Percentiles rank a stretch among this genome's conserved stretches.
phyloP scores from a whole-genome alignment of 2,329 filamentous ascomycete species.

The Alternaria consortialis region DNA sequence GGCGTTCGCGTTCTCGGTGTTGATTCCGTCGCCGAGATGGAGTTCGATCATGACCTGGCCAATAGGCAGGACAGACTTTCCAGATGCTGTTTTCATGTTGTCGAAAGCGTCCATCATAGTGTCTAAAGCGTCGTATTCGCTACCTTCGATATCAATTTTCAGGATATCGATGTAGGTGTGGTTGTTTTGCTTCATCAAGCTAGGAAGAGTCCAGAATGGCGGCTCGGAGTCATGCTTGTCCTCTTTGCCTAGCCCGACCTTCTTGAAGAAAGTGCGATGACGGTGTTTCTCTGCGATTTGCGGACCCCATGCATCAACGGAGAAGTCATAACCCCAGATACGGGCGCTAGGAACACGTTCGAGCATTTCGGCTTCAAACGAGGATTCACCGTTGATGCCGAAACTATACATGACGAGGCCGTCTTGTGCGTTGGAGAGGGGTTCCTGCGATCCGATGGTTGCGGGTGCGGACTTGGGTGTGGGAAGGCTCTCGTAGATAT shows the following conservation, averaged over 20 bases:
- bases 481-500: constrained; percentile 40
- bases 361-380: constrained; percentile 48
- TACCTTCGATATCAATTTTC: constrained; percentile 47
- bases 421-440: constrained; percentile 21
- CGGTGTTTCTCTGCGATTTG: constrained; percentile 35
- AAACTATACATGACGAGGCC: constrained; percentile 46
- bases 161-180: constrained; percentile 48
- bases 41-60: constrained; percentile 49
- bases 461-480: constrained; percentile 23
- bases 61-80: constrained; percentile 37
- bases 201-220: constrained; percentile 41
- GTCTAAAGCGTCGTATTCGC: constrained; percentile 43
- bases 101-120: constrained; percentile 44
- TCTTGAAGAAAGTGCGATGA: constrained; percentile 43
- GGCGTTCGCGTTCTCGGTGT: constrained; percentile 9
- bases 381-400: constrained; percentile 47
- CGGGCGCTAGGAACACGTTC: constrained; percentile 42
- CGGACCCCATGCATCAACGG: constrained; percentile 41
- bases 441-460: constrained; percentile 21
- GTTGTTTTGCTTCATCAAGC: constrained; percentile 44
- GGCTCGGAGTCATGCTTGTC: constrained; percentile 32
- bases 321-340: constrained; percentile 48
- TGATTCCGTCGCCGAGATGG: constrained; percentile 37
- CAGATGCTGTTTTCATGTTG: constrained; percentile 24
- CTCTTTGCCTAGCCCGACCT: constrained; percentile 39